Evolutionary conservation across 805 yeast genomes (phyloP), one percentile per base, ranked within the genome.

Genomic region (Zygosaccharomyces rouxii): DNA sequence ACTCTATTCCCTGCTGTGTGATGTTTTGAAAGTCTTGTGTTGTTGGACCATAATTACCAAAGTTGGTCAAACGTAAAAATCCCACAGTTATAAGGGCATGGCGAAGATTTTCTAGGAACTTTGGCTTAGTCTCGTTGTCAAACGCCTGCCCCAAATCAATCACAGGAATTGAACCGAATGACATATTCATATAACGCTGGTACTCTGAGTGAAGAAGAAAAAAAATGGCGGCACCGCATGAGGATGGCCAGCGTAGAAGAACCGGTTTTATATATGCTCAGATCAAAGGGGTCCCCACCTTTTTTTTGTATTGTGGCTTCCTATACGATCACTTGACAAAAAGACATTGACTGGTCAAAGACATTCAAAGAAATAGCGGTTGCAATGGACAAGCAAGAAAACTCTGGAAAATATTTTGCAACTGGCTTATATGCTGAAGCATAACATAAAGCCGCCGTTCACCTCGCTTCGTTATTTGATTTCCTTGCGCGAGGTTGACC

Each of bases 81-180:
- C 86, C 86, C 16, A 81, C 76, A 28, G 75, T 68, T 47, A 79
- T 71, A n/a, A 80, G 63, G 0, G 84, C 83, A 53, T 74, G 48
- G 57, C 73, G 49, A 30, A 64, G 46, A 13, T 47, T 35, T 28
- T 43, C 44, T 14, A 79, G 65, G 46, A 80, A 71, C 54, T 67
- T 61, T 1, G 71, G 70, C 50, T 70, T 73, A n/a, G 75, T 72
- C 0, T 38, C 58, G 1, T 76, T 72, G 48, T 71, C 63, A n/a
- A 63, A 56, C 0, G 79, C 80, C 19, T 51, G 45, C 31, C 41
- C 47, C 26, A 55, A 45, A 39, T 52, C 54, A 10, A 55, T 48
- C 13, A 52, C 28, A 13, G 59, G 59, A 10, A 55, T 51, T 14
- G 47, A 41, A 16, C 33, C 28, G 35, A 55, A 55, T 1, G 59